These are phyloP conservation scores for Lentinula detonsa DNA, from an alignment of 768 basidiomycete genomes.

Conservation along the genomic window DNA sequence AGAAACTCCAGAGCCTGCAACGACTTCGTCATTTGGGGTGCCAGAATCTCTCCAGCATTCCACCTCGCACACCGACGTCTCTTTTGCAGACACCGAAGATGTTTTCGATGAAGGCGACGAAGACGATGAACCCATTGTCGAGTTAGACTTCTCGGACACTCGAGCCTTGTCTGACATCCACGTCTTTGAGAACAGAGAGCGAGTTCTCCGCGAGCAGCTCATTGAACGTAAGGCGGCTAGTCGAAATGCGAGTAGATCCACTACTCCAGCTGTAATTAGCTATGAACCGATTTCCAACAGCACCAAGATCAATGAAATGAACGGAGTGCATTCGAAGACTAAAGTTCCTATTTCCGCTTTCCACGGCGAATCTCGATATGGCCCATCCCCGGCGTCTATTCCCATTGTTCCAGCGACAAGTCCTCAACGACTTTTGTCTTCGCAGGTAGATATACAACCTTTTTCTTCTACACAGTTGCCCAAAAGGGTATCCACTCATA, in stretches of 20 bases:
- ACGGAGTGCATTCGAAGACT: background rate
- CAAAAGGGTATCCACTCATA: background rate
- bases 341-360: background rate
- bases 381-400: background rate
- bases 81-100: background rate
- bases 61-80: background rate
- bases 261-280: background rate
- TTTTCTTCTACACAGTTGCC: background rate
- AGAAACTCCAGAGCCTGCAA: background rate
- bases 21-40: background rate
- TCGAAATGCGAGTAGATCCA: slow-evolving; percentile 2
- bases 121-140: slow-evolving; percentile 2
- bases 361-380: background rate
- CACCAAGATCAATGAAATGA: background rate
- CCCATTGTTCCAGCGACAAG: background rate
- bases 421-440: background rate
- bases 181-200: slow-evolving; percentile 1
- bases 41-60: background rate
- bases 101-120: background rate
- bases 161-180: background rate
- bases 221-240: background rate
- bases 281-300: background rate
- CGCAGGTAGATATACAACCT: background rate
- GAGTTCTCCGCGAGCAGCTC: background rate
- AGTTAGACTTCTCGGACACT: slow-evolving; percentile 6